A percentile compares a stretch with the other conserved stretches of the same genome.
Conservation (phyloP, 768 basidiomycete species). For the Stropharia rugosoannulata region DNA sequence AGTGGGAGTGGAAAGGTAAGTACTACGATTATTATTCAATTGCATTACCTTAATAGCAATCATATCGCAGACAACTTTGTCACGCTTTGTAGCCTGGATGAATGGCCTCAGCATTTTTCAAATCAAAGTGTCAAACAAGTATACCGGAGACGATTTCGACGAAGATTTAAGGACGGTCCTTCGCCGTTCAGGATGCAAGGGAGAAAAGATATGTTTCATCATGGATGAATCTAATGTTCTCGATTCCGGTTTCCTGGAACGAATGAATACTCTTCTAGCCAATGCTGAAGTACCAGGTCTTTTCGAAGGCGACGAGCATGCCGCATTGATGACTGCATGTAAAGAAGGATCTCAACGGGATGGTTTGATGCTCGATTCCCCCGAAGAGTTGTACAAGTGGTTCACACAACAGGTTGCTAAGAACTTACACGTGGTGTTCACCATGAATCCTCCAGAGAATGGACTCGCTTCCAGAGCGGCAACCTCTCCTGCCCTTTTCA, state of each 20-base stretch:
- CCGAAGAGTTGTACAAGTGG: slow-evolving; percentile 97
- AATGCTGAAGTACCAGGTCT: slow-evolving; percentile 99
- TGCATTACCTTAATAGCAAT: slow-evolving; percentile 5
- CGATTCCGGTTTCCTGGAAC: slow-evolving; percentile 97
- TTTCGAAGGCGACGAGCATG: slow-evolving; percentile 99
- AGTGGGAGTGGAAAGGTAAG: slow-evolving; percentile 97
- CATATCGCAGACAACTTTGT: slow-evolving; percentile 79
- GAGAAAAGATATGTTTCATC: slow-evolving; percentile 99
- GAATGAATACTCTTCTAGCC: slow-evolving; percentile 99
- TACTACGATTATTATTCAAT: background rate
- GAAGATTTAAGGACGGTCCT: slow-evolving; percentile 95
- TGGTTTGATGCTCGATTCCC: slow-evolving; percentile 96
- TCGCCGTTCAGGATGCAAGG: slow-evolving; percentile 94
- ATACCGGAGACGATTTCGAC: slow-evolving; percentile 98
- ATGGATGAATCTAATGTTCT: slow-evolving; percentile 99
- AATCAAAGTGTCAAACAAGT: slow-evolving; percentile 99
- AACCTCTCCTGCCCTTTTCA: slow-evolving; percentile 97
- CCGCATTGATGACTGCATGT: slow-evolving; percentile 98
- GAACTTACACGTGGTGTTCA: slow-evolving; percentile 98
- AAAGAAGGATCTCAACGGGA: slow-evolving; percentile 99
- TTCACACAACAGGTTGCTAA: slow-evolving; percentile 98
- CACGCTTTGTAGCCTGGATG: slow-evolving; percentile 99
- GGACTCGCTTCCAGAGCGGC: slow-evolving; percentile 95
- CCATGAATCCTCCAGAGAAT: slow-evolving; percentile 98
- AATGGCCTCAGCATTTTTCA: slow-evolving; percentile 99